Conservation (phyloP, 169 alveolate species). For the Babesia divergens region DNA sequence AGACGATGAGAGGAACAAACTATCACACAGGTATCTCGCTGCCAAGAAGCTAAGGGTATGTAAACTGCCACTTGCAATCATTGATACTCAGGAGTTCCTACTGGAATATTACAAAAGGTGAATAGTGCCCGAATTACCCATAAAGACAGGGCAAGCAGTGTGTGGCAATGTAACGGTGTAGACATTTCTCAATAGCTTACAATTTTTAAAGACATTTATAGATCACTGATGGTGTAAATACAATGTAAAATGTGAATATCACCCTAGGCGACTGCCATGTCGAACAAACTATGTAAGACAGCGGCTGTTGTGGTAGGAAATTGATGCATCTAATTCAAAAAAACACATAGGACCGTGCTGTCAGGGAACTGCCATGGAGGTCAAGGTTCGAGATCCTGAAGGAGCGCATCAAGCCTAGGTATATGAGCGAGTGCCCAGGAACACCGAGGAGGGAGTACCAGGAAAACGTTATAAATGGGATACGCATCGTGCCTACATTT, state of each 20-base stretch:
- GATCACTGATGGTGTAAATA: too few species aligned
- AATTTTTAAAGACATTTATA: too few species aligned
- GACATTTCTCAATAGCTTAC: too few species aligned
- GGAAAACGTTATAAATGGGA: conserved; percentile 77
- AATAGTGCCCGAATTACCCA: not conserved
- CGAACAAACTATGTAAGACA: not conserved
- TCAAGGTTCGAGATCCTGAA: conserved; percentile 76
- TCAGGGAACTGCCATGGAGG: conserved; percentile 80
- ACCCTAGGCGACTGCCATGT: not conserved
- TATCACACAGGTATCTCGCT: conserved; percentile 60
- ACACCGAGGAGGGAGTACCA: conserved; percentile 85
- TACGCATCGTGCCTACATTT: conserved; percentile 80
- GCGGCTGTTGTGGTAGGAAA: conserved; percentile 27
- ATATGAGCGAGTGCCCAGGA: conserved; percentile 78
- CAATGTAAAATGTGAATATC: not conserved
- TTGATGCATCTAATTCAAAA: not conserved
- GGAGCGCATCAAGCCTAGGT: conserved; percentile 74
- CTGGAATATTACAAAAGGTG: conserved; percentile 6
- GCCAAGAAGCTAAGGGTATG: conserved; percentile 44
- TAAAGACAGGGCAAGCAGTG: not conserved
- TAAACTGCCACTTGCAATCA: not conserved
- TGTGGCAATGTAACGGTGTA: not conserved
- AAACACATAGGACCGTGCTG: conserved; percentile 71
- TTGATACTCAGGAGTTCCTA: conserved; percentile 26
- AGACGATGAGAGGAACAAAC: conserved; percentile 24